Evolutionary conservation across 176 grass and related monocot species (phyloP), one percentile per base, ranked within the genome.

Genomic region (Ensete glaucum): DNA sequence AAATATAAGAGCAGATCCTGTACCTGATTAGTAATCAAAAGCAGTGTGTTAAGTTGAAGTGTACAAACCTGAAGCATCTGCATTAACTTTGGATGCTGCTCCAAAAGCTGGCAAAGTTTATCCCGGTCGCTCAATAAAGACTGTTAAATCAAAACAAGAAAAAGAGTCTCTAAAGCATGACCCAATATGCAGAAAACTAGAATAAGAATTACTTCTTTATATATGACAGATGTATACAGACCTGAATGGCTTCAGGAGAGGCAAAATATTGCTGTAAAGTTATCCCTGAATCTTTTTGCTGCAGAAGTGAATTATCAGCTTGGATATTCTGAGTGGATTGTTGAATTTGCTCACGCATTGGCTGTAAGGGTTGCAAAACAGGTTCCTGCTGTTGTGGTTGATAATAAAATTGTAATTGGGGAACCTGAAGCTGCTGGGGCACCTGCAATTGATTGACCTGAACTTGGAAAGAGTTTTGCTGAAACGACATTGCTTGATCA

Each of bases 241-340:
- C 94, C 90, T 98, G 94, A 62, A 98, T 98, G 64, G 94, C 94
- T 87, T 98, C 94, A 67, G 86, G 88, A 75, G 94, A 93, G 13
- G 90, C 90, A 81, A 98, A 98, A 62, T 89, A 81, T 60, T 89
- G 82, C 8, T 91, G 87, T 75, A 98, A 88, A 75, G 87, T 86
- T 14, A 92, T 78, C 26, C 77, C 90, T 20, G 79, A 62, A 13
- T 89, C 84, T 52, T 64, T 79, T 65, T 84, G 90, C 73, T 92
- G 90, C 72, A 83, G 81, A 64, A 77, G 68, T 4, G 69, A 76
- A 77, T 53, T 74, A 69, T 85, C 89, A 73, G 54, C 86, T 83
- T 85, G 86, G 29, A 75, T 14, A 86, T 72, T 71, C 52, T 87
- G 90, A 80, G 65, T 86, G 21, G 57, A 78, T 69, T 74, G 72